Base-by-base conservation (phyloP, 169 alveolate genomes). In the Eimeria necatrix region DNA sequence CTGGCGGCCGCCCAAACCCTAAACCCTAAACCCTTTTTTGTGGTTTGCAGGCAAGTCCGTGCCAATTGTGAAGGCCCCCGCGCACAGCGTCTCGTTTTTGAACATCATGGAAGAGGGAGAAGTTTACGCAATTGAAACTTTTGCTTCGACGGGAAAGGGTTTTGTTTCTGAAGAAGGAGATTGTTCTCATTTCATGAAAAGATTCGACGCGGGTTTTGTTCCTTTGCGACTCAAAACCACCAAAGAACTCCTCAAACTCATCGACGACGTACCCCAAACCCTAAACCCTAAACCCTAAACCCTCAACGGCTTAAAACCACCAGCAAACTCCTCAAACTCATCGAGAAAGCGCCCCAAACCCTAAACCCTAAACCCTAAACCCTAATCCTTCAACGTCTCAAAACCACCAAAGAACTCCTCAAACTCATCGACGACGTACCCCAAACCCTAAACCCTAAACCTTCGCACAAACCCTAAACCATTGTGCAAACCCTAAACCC, bases 101-200 rank as follows among this genome's bases (percentile, higher is more conserved):
- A 99, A 99, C 96, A 96, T 98, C 81, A 99, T 99, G 99, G 99
- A 99, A 96, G 99, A 99, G 97, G 99, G 99, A 14, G 99, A 99
- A 96, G 96, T 99, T 83, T 99, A 99, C 97, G 99, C 99, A 10
- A 99, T 99, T 22, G 99, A 99, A 96, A 99, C 99, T 7, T 99
- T 99, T 96, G 99, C 99, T 56, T 97, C 99, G 0, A 99, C 99
- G 22, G 99, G 99, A 68, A 99, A 98, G 93, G 99, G 99, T 4
- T 86, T 64, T 20, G 98, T 97, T 49, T 61, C 98, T 94, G 99
- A 98, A 93, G 98, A 97, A 16, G 95, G 96, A 94, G 99, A 98
- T 46, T 98, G 99, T 95, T 98, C 99, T 12, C 99, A 99, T 96
- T 99, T 98, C 97, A 99, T 99, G 99, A 99, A 99, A 97, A 99